These are phyloP conservation scores for Xylaria sp. DNA, from an alignment of 2,329 filamentous ascomycete species.

Conservation along the genomic window DNA sequence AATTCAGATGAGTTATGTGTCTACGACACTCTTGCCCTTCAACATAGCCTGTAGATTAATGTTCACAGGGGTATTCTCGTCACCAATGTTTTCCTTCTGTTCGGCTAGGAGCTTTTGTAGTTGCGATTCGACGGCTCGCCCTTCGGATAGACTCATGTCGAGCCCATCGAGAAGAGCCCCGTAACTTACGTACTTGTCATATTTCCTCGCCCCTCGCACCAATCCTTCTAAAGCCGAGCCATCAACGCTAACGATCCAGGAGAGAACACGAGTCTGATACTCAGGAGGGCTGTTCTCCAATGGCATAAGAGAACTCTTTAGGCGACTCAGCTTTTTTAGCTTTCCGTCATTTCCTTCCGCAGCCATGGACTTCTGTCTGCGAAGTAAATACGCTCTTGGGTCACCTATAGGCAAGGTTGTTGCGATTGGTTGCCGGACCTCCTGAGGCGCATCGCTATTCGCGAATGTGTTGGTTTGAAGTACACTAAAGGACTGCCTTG, in stretches of 20 bases:
- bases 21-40: conserved; percentile 30
- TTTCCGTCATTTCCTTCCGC: conserved; percentile 33
- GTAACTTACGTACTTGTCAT: conserved; percentile 46
- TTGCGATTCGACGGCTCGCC: conserved; percentile 41
- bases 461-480: conserved; percentile 27
- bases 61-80: not conserved
- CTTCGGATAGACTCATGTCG: conserved; percentile 45
- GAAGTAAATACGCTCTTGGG: conserved; percentile 50
- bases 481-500: conserved; percentile 29
- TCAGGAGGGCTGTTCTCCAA: conserved; percentile 44
- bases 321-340: conserved; percentile 43
- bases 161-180: conserved; percentile 44
- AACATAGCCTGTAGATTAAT: conserved; percentile 27
- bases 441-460: conserved; percentile 17
- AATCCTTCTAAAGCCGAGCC: conserved; percentile 31
- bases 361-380: conserved; percentile 49
- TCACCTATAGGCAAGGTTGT: conserved; percentile 46
- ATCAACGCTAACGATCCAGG: conserved; percentile 23
- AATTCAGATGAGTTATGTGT: not conserved
- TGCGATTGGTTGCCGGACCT: conserved; percentile 43
- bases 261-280: conserved; percentile 41
- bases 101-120: conserved; percentile 40
- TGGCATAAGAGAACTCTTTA: conserved; percentile 49
- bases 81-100: conserved; percentile 30
- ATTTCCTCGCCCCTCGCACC: conserved; percentile 30